Conservation (phyloP, 805 yeast genomes). For the Sporopachydermia quercuum region DNA sequence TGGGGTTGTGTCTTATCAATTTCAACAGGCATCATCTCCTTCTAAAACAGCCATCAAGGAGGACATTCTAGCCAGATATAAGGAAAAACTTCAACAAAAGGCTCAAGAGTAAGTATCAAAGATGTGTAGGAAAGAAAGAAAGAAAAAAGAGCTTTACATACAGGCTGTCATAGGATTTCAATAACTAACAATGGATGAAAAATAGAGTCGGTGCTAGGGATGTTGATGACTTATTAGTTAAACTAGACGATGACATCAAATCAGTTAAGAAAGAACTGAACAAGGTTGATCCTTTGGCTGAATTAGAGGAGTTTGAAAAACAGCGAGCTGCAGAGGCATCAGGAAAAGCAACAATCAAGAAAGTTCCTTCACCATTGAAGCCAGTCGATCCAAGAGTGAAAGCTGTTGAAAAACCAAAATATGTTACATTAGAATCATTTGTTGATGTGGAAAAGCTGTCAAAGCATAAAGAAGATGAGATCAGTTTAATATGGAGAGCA, state of each 20-base stretch:
- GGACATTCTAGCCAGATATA: conserved; percentile 24
- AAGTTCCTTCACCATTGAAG: conserved; percentile 5
- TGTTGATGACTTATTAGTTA: conserved; percentile 46
- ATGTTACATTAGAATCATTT: conserved; percentile 57
- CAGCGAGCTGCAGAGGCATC: conserved; percentile 9
- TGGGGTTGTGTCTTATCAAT: background rate
- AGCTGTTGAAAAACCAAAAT: conserved; percentile 23
- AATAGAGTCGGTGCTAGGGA: conserved; percentile 26
- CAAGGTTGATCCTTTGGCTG: conserved; percentile 54
- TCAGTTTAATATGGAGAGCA: conserved; percentile 81
- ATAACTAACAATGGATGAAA: conserved; percentile 8
- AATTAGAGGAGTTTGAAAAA: conserved; percentile 19
- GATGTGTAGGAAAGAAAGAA: background rate
- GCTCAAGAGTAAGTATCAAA: conserved; percentile 16
- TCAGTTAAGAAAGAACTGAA: conserved; percentile 38
- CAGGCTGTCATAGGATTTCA: background rate
- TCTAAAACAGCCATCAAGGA: conserved; percentile 13
- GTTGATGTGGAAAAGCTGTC: conserved; percentile 53
- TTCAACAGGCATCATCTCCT: background rate
- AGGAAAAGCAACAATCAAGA: conserved; percentile 17
- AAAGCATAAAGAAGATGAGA: conserved; percentile 41
- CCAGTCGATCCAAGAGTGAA: conserved; percentile 22
- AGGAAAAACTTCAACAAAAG: conserved; percentile 24
- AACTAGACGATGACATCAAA: conserved; percentile 46
- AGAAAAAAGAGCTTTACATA: background rate